Evolutionary conservation across 768 basidiomycete species (phyloP).

Genomic region (Hygrocybe coccinea): DNA sequence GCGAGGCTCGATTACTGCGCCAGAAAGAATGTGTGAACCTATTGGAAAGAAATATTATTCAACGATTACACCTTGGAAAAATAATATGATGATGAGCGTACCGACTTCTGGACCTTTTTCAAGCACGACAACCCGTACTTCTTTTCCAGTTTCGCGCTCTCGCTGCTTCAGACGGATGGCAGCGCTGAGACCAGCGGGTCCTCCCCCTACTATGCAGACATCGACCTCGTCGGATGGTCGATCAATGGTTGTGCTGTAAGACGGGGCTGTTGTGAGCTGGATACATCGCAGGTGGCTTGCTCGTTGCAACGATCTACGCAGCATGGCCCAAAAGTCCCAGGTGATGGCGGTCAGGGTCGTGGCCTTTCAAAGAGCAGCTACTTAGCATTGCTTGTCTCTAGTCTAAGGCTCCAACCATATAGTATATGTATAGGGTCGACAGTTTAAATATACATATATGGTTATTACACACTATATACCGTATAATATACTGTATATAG

Average conservation of each 20-base stretch:
- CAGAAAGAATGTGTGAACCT: slow-evolving; percentile 95
- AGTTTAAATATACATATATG: slow-evolving; percentile 7
- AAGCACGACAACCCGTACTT: slow-evolving; percentile 86
- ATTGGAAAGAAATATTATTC: background rate
- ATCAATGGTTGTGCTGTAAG: slow-evolving; percentile 57
- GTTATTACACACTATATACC: slow-evolving; percentile 4
- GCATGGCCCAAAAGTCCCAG: too few relatives aligned
- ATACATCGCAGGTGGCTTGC: background rate
- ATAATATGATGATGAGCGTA: slow-evolving; percentile 34
- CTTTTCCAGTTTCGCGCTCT: slow-evolving; percentile 69
- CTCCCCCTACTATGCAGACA: slow-evolving; percentile 94
- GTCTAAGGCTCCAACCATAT: slow-evolving; percentile 1
- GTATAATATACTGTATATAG: slow-evolving; percentile 4
- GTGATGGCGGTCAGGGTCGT: too few relatives aligned
- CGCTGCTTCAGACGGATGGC: slow-evolving; percentile 94
- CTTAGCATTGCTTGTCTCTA: too few relatives aligned
- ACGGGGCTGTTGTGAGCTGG: background rate
- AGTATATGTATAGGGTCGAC: slow-evolving; percentile 1
- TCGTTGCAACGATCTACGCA: too few relatives aligned
- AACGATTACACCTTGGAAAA: background rate
- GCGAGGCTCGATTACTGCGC: slow-evolving; percentile 89
- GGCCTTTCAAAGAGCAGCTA: too few relatives aligned
- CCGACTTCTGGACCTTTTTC: slow-evolving; percentile 95
- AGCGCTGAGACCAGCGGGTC: slow-evolving; percentile 93
- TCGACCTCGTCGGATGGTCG: slow-evolving; percentile 89